Base-by-base conservation (phyloP, 2,329 filamentous ascomycete genomes). In the Phyllosticta citrichinensis region DNA sequence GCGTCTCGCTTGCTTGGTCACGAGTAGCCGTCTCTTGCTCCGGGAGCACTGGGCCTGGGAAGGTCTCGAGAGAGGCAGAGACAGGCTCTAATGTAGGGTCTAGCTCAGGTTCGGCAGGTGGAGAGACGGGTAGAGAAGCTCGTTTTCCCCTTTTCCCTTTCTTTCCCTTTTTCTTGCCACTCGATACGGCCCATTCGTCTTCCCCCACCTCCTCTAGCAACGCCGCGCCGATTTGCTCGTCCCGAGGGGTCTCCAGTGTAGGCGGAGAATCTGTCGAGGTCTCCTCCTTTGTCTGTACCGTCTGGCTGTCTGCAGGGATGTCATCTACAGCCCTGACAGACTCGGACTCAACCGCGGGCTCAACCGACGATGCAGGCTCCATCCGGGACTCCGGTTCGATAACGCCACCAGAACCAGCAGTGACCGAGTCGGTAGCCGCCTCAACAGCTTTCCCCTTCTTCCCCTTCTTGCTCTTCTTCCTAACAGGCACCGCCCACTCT, bases 381-480 rank as follows among this genome's bases (percentile, higher is more conserved):
- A 17, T 11, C 12, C 5, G 11, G 5, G 33, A 40, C 33, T 40
- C 33, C 4, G 33, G 33, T 14, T 40, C 33, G 11, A 3, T 40
- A 9, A 11, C 2, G 14, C 2, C 14, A 14, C 33, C 33, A 17
- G 9, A 17, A 5, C 12, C 33, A 3, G 33, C 14, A 40, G 33
- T 5, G 11, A n/a, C 35, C 14, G 54, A 57, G 19, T 40, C 54
- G 27, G 27, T 5, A 17, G 24, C n/a, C n/a, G 20, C 5, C 22
- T 55, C 52, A 8, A 58, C 6, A 17, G 10, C 56, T 40, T 53
- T 62, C 12, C 53, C 52, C 24, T 62, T 62, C 57, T 62, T 62
- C 19, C 77, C 75, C 62, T 80, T 80, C 65, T 80, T 80, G 11
- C 71, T 76, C 64, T 79, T 81, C 66, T 77, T 75, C 63, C 75